Conservation (phyloP, 345 rosid species). For the Cardamine chenopodiifolia region DNA sequence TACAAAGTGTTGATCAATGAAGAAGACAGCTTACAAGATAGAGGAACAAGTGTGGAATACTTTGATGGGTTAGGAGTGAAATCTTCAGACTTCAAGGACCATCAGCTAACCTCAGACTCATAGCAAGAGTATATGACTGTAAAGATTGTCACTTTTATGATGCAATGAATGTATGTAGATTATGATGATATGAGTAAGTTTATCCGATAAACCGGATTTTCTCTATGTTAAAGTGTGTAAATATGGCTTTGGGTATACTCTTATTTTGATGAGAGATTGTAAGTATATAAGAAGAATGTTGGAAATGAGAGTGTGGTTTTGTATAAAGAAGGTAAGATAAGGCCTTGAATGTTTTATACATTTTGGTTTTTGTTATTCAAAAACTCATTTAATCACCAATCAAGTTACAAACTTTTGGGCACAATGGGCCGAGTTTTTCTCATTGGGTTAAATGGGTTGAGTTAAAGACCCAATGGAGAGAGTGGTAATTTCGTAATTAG, state of each 20-base stretch:
- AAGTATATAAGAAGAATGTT: not conserved
- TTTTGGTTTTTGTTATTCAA: too few relatives aligned
- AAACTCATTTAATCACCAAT: too few relatives aligned
- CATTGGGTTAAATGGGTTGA: not conserved
- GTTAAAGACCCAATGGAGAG: not conserved
- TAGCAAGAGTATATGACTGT: conserved; percentile 13
- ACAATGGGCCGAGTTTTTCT: too few relatives aligned
- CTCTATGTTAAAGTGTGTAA: not conserved
- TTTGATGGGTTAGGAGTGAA: conserved; percentile 90
- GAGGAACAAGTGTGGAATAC: conserved; percentile 83
- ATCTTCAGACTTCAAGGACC: not conserved
- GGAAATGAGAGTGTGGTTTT: conserved; percentile 29
- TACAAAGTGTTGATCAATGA: conserved; percentile 83
- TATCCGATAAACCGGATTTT: not conserved
- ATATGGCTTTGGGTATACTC: conserved; percentile 15
- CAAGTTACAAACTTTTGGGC: too few relatives aligned
- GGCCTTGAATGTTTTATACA: not conserved
- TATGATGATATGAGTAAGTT: not conserved
- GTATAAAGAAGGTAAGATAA: conserved; percentile 1
- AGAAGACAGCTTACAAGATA: conserved; percentile 66
- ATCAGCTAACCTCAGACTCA: conserved; percentile 30
- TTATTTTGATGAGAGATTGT: conserved; percentile 9
- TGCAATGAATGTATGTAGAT: conserved; percentile 30
- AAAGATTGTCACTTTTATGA: conserved; percentile 17
- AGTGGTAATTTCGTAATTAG: conserved; percentile 22